These are phyloP conservation scores for Oryza brachyantha DNA, from an alignment of 176 grass and related monocot genomes.

Conservation along the genomic window DNA sequence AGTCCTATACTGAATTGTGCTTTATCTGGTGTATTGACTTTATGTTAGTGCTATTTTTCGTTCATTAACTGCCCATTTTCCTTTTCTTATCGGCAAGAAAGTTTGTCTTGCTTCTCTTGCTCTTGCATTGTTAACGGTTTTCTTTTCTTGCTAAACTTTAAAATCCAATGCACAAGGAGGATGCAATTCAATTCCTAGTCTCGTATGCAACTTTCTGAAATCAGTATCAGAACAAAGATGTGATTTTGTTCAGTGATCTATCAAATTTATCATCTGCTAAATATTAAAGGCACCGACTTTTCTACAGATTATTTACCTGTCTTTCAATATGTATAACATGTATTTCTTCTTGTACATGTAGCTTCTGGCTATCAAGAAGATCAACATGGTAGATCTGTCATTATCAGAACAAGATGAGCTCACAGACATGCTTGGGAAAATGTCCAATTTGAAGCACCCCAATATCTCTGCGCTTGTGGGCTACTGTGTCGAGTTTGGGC, in stretches of 20 bases:
- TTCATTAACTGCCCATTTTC: not conserved
- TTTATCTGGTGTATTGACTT: conserved; percentile 8
- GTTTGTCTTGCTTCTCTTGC: too few species aligned
- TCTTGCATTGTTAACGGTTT: not conserved
- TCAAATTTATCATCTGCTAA: conserved; percentile 21
- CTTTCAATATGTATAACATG: conserved; percentile 13
- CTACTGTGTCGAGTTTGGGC: conserved; percentile 81
- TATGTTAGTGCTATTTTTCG: not conserved
- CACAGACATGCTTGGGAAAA: conserved; percentile 74
- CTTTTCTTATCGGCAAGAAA: not conserved
- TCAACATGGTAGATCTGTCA: conserved; percentile 71
- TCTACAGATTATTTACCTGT: not conserved
- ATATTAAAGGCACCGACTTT: not conserved
- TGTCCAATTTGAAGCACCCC: conserved; percentile 74
- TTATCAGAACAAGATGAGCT: conserved; percentile 86
- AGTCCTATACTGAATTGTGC: not conserved
- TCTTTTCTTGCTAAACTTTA: conserved; percentile 16
- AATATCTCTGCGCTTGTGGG: conserved; percentile 73
- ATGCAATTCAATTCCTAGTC: too few species aligned
- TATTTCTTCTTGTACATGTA: conserved; percentile 27
- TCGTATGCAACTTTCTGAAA: not conserved
- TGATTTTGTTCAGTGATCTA: not conserved
- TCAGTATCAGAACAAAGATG: conserved; percentile 9
- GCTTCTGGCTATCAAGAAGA: conserved; percentile 88
- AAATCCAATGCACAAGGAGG: not conserved